Conservation (phyloP, 371 early-diverging fungal species). For the Actinomortierella ambigua region DNA sequence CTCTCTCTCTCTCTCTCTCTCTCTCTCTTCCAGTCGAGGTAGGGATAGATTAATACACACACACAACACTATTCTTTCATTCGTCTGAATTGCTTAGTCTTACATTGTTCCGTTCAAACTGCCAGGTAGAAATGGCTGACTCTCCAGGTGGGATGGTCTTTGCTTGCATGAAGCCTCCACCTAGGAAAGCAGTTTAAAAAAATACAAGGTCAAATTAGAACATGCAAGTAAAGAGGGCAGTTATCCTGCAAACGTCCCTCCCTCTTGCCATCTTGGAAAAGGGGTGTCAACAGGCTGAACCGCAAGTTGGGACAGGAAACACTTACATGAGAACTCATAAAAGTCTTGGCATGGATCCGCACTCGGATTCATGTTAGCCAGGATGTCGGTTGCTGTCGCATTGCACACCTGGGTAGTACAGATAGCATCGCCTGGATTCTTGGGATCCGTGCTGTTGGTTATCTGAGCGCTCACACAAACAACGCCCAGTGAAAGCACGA, state of each 20-base stretch:
- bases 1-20: constrained; percentile 35
- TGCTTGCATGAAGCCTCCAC: constrained; percentile 53
- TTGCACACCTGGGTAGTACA: constrained; percentile 65
- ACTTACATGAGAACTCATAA: constrained; percentile 59
- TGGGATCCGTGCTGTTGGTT: too few species aligned
- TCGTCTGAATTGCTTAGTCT: too few species aligned
- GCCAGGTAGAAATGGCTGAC: constrained; percentile 47
- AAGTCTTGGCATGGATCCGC: constrained; percentile 64
- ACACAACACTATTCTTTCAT: too few species aligned
- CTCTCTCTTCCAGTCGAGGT: too few species aligned
- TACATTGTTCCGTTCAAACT: constrained; percentile 54
- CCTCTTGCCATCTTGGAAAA: too few species aligned
- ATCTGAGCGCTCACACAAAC: too few species aligned
- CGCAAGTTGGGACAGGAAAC: background rate
- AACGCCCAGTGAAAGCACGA: too few species aligned
- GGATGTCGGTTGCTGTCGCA: constrained; percentile 59
- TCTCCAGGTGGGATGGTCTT: constrained; percentile 61
- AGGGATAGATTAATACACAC: too few species aligned
- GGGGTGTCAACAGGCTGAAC: background rate
- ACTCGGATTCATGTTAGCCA: constrained; percentile 50
- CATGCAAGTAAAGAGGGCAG: too few species aligned
- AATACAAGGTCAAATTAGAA: background rate
- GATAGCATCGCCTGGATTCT: constrained; percentile 11
- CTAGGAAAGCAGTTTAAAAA: constrained; percentile 29
- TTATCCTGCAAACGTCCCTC: too few species aligned